Evolutionary conservation across 495 filamentous ascomycete species (phyloP).

Genomic region (Halenospora varia): DNA sequence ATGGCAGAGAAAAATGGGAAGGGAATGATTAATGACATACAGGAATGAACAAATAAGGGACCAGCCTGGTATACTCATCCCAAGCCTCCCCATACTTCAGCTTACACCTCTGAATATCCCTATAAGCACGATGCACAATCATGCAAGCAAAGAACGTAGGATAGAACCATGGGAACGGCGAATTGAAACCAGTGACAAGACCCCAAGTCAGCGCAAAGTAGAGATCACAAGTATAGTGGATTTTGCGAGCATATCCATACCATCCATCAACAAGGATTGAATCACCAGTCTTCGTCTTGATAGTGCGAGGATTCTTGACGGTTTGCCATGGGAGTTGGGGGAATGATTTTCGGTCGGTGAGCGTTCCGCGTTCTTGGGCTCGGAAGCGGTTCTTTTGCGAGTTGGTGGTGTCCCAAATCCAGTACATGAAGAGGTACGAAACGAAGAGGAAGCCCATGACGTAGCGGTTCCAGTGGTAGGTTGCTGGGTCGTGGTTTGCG

Average conservation of each 20-base stretch:
- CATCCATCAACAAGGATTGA: conserved; percentile 85
- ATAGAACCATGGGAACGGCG: conserved; percentile 97
- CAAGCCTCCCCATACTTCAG: conserved; percentile 91
- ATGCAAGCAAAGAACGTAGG: conserved; percentile 85
- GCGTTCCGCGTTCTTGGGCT: conserved; percentile 70
- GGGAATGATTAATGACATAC: too few relatives aligned
- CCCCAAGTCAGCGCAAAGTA: conserved; percentile 68
- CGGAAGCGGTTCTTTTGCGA: conserved; percentile 96
- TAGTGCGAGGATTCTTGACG: conserved; percentile 80
- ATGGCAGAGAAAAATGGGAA: too few relatives aligned
- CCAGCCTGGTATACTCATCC: conserved; percentile 80
- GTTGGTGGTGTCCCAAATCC: conserved; percentile 88
- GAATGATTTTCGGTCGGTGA: conserved; percentile 74
- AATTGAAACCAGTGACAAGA: conserved; percentile 56
- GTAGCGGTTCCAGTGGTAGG: conserved; percentile 62
- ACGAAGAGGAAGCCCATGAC: conserved; percentile 62
- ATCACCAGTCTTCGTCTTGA: conserved; percentile 73
- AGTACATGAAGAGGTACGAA: conserved; percentile 82
- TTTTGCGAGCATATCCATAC: conserved; percentile 91
- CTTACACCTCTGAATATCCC: conserved; percentile 81
- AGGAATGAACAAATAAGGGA: conserved; percentile 95
- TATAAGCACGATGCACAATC: conserved; percentile 83
- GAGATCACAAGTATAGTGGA: conserved; percentile 90
- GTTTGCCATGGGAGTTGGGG: conserved; percentile 92
- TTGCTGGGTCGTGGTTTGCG: conserved; percentile 78